phyloP scores from a whole-genome alignment of 352 stramenopile species.

The Phytophthora vignae region DNA sequence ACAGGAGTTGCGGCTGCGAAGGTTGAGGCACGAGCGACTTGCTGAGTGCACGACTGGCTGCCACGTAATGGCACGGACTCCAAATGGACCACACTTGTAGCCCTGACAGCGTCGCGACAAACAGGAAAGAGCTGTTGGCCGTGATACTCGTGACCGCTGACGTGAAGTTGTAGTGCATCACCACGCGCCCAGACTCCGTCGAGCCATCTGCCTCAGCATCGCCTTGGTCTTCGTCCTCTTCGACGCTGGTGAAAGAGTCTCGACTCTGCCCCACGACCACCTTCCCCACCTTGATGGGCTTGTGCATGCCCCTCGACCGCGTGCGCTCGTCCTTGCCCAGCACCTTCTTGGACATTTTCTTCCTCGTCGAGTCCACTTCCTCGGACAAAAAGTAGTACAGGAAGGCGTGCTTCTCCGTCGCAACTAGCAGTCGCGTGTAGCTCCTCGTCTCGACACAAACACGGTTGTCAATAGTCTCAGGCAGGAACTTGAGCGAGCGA shows the following conservation, averaged over 20 bases:
- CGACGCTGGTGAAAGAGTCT: slow-evolving; percentile 52
- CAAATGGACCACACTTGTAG: slow-evolving; percentile 90
- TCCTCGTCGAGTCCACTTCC: slow-evolving; percentile 73
- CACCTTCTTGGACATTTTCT: slow-evolving; percentile 84
- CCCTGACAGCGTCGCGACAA: slow-evolving; percentile 70
- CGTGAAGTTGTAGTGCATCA: slow-evolving; percentile 88
- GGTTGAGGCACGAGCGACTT: slow-evolving; percentile 68
- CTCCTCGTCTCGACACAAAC: slow-evolving; percentile 77
- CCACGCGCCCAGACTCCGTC: slow-evolving; percentile 69
- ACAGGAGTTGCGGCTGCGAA: slow-evolving; percentile 75
- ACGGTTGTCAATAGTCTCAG: slow-evolving; percentile 85
- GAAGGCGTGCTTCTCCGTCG: slow-evolving; percentile 71
- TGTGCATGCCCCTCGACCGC: slow-evolving; percentile 50
- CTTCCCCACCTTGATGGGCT: slow-evolving; percentile 50
- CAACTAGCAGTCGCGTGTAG: slow-evolving; percentile 79
- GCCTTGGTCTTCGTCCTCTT: slow-evolving; percentile 26
- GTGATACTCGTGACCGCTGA: slow-evolving; percentile 68
- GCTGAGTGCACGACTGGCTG: slow-evolving; percentile 69
- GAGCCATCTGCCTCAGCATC: slow-evolving; percentile 30
- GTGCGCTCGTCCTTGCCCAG: slow-evolving; percentile 60
- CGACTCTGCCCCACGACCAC: slow-evolving; percentile 29
- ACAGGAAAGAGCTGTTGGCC: slow-evolving; percentile 89
- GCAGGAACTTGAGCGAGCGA: slow-evolving; percentile 74
- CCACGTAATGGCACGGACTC: slow-evolving; percentile 85
- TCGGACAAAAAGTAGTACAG: slow-evolving; percentile 86